Conservation (phyloP, 176 grass and related monocot species). For the Oryza meridionalis region DNA sequence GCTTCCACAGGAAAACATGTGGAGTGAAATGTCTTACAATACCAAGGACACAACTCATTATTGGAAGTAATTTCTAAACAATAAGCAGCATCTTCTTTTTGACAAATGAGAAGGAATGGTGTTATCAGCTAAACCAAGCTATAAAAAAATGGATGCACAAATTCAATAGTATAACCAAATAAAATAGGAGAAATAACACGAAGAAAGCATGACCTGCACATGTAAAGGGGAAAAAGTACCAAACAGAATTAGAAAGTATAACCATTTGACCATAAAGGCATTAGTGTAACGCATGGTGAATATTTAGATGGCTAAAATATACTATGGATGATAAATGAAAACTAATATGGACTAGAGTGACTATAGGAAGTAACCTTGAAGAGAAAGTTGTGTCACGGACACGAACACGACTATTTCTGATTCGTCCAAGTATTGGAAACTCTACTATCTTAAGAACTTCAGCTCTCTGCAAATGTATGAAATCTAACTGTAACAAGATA, state of each 20-base stretch:
- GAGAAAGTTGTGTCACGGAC: constrained; percentile 90
- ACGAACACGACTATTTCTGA: constrained; percentile 89
- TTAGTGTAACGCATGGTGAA: background rate
- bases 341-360: constrained; percentile 24
- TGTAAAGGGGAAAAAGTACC: constrained; percentile 21
- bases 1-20: background rate
- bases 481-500: constrained; percentile 27
- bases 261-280: constrained; percentile 32
- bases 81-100: background rate
- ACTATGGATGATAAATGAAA: background rate
- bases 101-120: background rate
- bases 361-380: constrained; percentile 64
- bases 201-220: background rate
- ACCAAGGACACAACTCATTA: background rate
- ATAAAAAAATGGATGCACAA: background rate
- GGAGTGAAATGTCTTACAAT: constrained; percentile 18
- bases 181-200: constrained; percentile 1
- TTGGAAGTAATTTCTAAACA: background rate
- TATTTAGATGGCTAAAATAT: background rate
- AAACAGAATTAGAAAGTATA: constrained; percentile 1
- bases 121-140: constrained; percentile 23
- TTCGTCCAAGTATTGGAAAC: constrained; percentile 92
- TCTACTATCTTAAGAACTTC: constrained; percentile 92
- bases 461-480: constrained; percentile 75
- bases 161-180: constrained; percentile 32